A percentile compares a stretch with the other conserved stretches of the same genome.
These are phyloP conservation scores for Solanum sejunctum DNA, from an alignment of 257 asterid species.

Conservation along the genomic window DNA sequence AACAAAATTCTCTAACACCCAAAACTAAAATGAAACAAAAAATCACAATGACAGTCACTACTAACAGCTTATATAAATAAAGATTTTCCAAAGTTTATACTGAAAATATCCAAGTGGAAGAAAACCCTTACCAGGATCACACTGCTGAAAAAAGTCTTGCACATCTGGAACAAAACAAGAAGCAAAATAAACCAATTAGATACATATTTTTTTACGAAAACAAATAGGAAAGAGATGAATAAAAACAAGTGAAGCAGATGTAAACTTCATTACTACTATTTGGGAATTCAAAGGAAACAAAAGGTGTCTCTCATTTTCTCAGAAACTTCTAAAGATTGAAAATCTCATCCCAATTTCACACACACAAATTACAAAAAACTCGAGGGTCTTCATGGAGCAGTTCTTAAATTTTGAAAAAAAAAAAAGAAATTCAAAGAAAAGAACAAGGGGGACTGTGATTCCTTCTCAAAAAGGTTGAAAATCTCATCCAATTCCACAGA, in stretches of 20 bases:
- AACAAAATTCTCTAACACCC: not conserved
- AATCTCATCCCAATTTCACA: not conserved
- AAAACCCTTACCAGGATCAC: slow-evolving; percentile 34
- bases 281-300: not conserved
- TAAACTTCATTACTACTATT: not conserved
- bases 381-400: not conserved
- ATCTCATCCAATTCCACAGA: too few relatives aligned
- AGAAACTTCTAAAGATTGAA: not conserved
- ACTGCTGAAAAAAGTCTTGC: slow-evolving; percentile 45
- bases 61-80: not conserved
- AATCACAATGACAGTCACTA: not conserved
- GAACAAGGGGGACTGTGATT: too few relatives aligned
- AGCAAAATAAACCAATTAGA: not conserved
- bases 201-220: not conserved
- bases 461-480: too few relatives aligned
- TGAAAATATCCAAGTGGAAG: not conserved
- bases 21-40: not conserved
- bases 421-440: too few relatives aligned
- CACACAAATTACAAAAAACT: not conserved
- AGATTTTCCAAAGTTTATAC: not conserved
- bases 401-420: not conserved
- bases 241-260: not conserved
- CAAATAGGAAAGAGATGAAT: not conserved
- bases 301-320: not conserved
- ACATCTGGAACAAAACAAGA: slow-evolving; percentile 26